These are phyloP conservation scores for Paramecium pentaurelia DNA, from an alignment of 73 alveolate species.

Conservation along the genomic window DNA sequence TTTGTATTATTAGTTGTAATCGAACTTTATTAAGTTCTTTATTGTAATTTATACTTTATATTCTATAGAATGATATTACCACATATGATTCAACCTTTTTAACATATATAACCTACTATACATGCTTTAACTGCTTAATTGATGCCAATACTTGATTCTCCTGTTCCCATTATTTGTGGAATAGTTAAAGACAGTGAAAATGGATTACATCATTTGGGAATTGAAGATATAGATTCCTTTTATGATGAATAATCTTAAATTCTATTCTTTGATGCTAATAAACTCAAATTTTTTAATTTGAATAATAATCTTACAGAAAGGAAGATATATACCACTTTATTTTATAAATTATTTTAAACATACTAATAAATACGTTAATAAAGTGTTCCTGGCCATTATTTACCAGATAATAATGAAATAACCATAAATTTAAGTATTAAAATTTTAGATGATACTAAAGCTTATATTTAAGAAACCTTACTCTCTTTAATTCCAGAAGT, in stretches of 20 bases:
- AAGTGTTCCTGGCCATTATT: slow-evolving; percentile 27
- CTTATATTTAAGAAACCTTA: neutral
- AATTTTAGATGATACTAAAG: neutral
- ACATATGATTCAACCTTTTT: neutral
- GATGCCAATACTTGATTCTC: slow-evolving; percentile 37
- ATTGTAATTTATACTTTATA: neutral
- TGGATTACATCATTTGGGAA: neutral
- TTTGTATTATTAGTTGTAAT: neutral
- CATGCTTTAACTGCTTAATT: neutral
- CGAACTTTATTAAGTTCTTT: neutral
- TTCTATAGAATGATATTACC: slow-evolving; percentile 7
- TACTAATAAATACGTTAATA: neutral
- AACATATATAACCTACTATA: neutral
- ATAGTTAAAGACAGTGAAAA: neutral
- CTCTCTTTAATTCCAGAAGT: neutral
- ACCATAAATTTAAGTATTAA: neutral
- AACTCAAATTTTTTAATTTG: neutral
- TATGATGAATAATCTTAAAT: neutral
- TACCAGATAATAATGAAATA: neutral
- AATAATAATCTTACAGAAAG: neutral
- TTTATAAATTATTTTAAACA: neutral
- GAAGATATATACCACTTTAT: neutral
- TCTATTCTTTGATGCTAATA: neutral
- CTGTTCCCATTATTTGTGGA: slow-evolving; percentile 42
- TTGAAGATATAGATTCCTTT: neutral